These are phyloP conservation scores for Neospora caninum DNA, from an alignment of 169 alveolate genomes.

Conservation along the genomic window DNA sequence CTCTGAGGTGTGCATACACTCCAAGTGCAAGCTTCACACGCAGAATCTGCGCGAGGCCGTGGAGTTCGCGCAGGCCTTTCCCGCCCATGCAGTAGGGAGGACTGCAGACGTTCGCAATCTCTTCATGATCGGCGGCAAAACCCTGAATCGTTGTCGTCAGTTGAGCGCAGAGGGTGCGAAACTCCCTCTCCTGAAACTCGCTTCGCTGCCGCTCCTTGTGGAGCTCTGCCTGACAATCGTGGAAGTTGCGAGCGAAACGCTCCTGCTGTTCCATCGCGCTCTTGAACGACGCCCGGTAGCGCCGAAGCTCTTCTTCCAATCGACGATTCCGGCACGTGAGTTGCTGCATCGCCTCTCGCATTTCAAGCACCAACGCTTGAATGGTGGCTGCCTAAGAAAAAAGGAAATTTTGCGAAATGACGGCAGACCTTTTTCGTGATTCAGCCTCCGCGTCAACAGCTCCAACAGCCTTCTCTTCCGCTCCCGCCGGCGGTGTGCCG, in stretches of 20 bases:
- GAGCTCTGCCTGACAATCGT: background rate
- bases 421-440: no score
- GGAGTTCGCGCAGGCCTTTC: constrained; percentile 5
- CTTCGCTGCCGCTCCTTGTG: background rate
- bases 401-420: background rate
- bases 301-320: background rate
- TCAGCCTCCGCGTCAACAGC: no score
- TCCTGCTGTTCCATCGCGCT: background rate
- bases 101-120: background rate
- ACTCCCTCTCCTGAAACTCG: background rate
- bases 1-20: background rate
- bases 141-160: background rate
- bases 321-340: background rate
- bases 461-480: no score
- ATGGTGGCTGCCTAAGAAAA: background rate
- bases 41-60: constrained; percentile 6
- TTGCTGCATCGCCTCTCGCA: background rate
- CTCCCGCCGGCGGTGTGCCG: no score
- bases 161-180: background rate
- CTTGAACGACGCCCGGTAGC: background rate
- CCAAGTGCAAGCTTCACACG: constrained; percentile 16
- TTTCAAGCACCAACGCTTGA: constrained; percentile 9
- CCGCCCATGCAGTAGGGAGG: background rate
- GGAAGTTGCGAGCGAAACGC: background rate
- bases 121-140: background rate